Evolutionary conservation across 306 rosid genomes (phyloP).

Genomic region (Ziziphus jujuba): DNA sequence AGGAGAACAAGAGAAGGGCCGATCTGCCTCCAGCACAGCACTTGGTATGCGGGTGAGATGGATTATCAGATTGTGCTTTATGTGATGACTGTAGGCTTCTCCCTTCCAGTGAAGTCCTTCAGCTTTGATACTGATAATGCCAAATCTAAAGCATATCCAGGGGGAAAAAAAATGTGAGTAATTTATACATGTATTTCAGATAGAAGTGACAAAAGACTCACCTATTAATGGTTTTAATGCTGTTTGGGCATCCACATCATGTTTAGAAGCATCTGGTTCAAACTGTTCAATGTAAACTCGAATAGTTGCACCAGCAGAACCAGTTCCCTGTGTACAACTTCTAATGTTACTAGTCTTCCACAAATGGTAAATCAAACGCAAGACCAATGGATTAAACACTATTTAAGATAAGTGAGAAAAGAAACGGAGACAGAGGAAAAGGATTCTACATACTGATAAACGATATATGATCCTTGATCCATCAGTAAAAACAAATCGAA

Average conservation of each 20-base stretch:
- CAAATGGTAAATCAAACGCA: neutral
- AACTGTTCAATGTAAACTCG: conserved; percentile 91
- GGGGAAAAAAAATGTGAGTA: conserved; percentile 7
- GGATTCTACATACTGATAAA: conserved; percentile 57
- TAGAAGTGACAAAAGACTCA: conserved; percentile 26
- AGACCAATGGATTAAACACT: neutral
- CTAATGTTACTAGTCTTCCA: conserved; percentile 1
- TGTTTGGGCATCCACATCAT: conserved; percentile 78
- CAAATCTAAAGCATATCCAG: conserved; percentile 57
- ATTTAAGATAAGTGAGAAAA: too few relatives aligned
- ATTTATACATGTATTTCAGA: neutral
- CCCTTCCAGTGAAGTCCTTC: conserved; percentile 92
- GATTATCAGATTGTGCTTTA: conserved; percentile 35
- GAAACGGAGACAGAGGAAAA: neutral
- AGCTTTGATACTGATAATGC: conserved; percentile 79
- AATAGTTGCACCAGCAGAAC: conserved; percentile 96
- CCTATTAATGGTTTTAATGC: conserved; percentile 92
- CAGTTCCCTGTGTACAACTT: conserved; percentile 72
- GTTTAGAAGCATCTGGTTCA: conserved; percentile 76
- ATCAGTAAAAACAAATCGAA: conserved; percentile 88
- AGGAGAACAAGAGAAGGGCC: conserved; percentile 12
- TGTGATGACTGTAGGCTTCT: conserved; percentile 95
- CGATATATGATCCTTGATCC: conserved; percentile 96
- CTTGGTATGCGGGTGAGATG: conserved; percentile 10
- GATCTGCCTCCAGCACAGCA: conserved; percentile 28